A percentile compares a stretch with the other conserved stretches of the same genome.
phyloP scores from a whole-genome alignment of 2,329 filamentous ascomycete genomes.

The Fusarium sp. region DNA sequence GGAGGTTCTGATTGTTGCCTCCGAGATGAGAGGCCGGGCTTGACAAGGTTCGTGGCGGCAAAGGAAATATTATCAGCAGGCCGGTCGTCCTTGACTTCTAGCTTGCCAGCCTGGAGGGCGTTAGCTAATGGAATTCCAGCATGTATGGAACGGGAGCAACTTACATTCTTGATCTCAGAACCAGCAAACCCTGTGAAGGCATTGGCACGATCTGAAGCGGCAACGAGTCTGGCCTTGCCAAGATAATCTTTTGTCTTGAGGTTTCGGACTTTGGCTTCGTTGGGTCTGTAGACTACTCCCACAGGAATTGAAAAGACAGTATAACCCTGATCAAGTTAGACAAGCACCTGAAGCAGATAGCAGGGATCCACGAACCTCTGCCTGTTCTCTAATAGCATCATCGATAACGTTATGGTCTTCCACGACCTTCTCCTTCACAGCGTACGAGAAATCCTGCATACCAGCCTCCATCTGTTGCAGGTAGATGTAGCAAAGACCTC shows the following conservation, averaged over 20 bases:
- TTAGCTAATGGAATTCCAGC: slow-evolving; percentile 24
- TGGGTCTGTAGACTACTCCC: slow-evolving; percentile 93
- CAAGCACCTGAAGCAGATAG: neutral
- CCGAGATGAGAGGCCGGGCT: slow-evolving; percentile 82
- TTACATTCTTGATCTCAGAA: slow-evolving; percentile 80
- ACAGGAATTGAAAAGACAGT: slow-evolving; percentile 99
- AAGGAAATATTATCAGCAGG: slow-evolving; percentile 88
- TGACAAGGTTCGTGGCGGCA: slow-evolving; percentile 92
- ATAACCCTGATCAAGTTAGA: slow-evolving; percentile 76
- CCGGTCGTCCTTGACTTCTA: slow-evolving; percentile 79
- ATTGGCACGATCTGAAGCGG: slow-evolving; percentile 84
- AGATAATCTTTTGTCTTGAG: slow-evolving; percentile 98
- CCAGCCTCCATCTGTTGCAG: slow-evolving; percentile 91
- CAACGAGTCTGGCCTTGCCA: slow-evolving; percentile 93
- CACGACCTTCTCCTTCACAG: slow-evolving; percentile 95
- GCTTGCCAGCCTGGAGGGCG: slow-evolving; percentile 61
- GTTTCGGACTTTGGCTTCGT: slow-evolving; percentile 98
- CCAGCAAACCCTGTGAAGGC: slow-evolving; percentile 86
- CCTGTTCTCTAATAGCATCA: slow-evolving; percentile 92
- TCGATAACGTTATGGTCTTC: slow-evolving; percentile 98
- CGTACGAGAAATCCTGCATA: slow-evolving; percentile 90
- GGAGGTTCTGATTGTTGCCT: slow-evolving; percentile 90
- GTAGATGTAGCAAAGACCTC: slow-evolving; percentile 97
- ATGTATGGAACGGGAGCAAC: slow-evolving; percentile 44
- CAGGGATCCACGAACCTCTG: slow-evolving; percentile 73